These are phyloP conservation scores for Trichosporon faecale DNA, from an alignment of 1,284 basidiomycete genomes.

Conservation along the genomic window DNA sequence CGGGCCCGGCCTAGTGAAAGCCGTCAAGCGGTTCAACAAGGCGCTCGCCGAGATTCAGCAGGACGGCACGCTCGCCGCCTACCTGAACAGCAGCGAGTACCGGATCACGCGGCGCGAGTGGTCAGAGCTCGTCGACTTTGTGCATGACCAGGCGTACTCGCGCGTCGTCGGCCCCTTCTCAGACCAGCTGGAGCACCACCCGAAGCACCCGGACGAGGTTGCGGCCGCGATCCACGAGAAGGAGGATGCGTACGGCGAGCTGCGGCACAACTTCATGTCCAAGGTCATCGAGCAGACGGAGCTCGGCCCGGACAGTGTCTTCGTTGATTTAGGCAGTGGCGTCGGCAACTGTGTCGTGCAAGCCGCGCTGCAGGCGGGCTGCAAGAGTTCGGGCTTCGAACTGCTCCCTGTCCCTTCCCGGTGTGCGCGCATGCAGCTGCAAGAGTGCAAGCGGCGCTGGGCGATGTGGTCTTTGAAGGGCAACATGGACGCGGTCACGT, in stretches of 20 bases:
- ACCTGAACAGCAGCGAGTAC: conserved; percentile 29
- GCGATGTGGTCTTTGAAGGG: conserved; percentile 56
- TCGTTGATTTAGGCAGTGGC: conserved; percentile 59
- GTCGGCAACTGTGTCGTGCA: conserved; percentile 60
- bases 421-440: conserved; percentile 55
- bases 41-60: conserved; percentile 51
- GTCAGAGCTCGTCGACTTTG: conserved; percentile 49
- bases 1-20: conserved; percentile 54
- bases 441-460: conserved; percentile 55
- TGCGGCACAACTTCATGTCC: conserved; percentile 49
- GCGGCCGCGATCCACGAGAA: conserved; percentile 42
- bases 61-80: conserved; percentile 40
- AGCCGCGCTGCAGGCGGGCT: conserved; percentile 57
- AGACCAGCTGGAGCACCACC: conserved; percentile 51
- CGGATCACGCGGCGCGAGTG: conserved; percentile 49
- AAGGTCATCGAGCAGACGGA: conserved; percentile 47
- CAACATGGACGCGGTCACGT: conserved; percentile 51
- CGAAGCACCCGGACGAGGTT: conserved; percentile 47
- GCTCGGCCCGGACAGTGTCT: conserved; percentile 43
- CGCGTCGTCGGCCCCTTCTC: conserved; percentile 57
- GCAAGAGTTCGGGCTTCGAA: conserved; percentile 56
- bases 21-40: conserved; percentile 55
- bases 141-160: conserved; percentile 58
- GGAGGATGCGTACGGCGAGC: conserved; percentile 51
- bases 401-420: conserved; percentile 55